Conservation (phyloP, 768 basidiomycete species). For the Lactarius hatsudake region DNA sequence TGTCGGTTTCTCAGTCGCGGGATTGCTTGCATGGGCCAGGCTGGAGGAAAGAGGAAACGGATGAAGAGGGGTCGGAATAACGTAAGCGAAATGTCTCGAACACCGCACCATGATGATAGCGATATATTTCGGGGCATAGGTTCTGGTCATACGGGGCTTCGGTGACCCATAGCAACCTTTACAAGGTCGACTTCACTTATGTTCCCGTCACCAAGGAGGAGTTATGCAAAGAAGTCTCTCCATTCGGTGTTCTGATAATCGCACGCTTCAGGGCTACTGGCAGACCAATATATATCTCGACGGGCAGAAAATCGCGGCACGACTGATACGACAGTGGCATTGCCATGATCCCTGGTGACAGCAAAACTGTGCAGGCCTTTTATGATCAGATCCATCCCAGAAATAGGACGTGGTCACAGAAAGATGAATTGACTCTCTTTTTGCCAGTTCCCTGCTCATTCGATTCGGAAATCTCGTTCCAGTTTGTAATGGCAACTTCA, state of each 20-base stretch:
- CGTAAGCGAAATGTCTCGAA: too few species aligned
- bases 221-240: not conserved
- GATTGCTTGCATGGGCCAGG: too few species aligned
- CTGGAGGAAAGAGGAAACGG: too few species aligned
- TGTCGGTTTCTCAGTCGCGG: slow-evolving; percentile 20
- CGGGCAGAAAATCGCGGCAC: not conserved
- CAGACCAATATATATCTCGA: slow-evolving; percentile 22
- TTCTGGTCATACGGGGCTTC: too few species aligned
- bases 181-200: slow-evolving; percentile 14
- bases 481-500: slow-evolving; percentile 33
- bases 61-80: too few species aligned
- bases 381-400: slow-evolving; percentile 14
- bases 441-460: slow-evolving; percentile 29
- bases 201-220: not conserved
- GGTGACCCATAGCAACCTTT: not conserved
- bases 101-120: too few species aligned
- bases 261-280: slow-evolving; percentile 25
- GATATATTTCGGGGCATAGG: too few species aligned
- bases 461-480: slow-evolving; percentile 30
- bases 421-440: not conserved
- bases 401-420: not conserved
- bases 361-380: slow-evolving; percentile 3
- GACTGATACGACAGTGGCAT: slow-evolving; percentile 25
- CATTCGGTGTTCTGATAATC: not conserved
- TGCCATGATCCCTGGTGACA: slow-evolving; percentile 26